These are phyloP conservation scores for Aspergillus pseudotamarii DNA, from an alignment of 2,329 filamentous ascomycete species.

Conservation along the genomic window DNA sequence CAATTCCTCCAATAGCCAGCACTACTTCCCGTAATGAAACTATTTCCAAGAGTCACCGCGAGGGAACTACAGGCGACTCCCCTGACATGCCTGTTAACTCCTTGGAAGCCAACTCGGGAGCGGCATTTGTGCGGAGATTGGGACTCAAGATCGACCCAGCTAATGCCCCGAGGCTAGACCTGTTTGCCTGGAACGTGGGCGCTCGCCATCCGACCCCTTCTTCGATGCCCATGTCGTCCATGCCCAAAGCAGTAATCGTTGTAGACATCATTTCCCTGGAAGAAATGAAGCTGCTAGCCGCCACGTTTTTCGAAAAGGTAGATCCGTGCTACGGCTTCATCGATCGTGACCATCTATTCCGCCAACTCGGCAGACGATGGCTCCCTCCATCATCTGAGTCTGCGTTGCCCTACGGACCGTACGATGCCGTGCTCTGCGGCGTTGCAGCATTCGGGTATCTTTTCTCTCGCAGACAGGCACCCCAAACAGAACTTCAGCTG, in stretches of 20 bases:
- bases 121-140: slow-evolving; percentile 58
- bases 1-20: slow-evolving; percentile 3
- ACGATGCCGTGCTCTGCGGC: slow-evolving; percentile 56
- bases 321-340: slow-evolving; percentile 58
- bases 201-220: slow-evolving; percentile 17
- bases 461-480: slow-evolving; percentile 51
- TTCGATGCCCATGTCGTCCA: slow-evolving; percentile 12
- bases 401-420: slow-evolving; percentile 29
- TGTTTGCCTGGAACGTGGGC: slow-evolving; percentile 60
- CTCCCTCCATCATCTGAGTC: slow-evolving; percentile 20
- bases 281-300: slow-evolving; percentile 51
- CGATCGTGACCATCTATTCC: slow-evolving; percentile 30
- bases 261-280: slow-evolving; percentile 51
- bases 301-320: slow-evolving; percentile 57
- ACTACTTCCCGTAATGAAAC: slow-evolving; percentile 3
- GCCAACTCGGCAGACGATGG: slow-evolving; percentile 35
- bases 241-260: slow-evolving; percentile 36
- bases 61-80: slow-evolving; percentile 17
- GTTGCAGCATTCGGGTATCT: slow-evolving; percentile 58
- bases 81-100: slow-evolving; percentile 37
- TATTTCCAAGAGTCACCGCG: slow-evolving; percentile 12
- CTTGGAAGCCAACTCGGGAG: slow-evolving; percentile 60
- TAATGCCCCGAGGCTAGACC: slow-evolving; percentile 56
- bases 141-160: slow-evolving; percentile 57
- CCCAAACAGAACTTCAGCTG: slow-evolving; percentile 49